These are phyloP conservation scores for Geum urbanum DNA, from an alignment of 306 rosid genomes.

Conservation along the genomic window DNA sequence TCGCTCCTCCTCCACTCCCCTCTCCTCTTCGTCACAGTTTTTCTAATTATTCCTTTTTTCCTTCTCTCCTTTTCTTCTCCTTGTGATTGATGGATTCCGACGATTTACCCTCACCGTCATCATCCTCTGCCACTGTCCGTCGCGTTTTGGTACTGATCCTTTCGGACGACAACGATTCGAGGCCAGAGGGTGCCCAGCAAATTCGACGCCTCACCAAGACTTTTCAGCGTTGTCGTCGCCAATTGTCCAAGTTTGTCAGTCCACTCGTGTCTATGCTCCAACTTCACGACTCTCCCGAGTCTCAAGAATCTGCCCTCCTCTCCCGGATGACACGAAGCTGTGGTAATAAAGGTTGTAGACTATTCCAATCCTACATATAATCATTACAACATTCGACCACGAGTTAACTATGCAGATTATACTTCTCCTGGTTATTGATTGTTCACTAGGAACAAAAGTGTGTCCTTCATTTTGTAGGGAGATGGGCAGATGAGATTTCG, in stretches of 20 bases:
- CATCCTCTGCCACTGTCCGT: slow-evolving; percentile 47
- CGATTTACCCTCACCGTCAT: slow-evolving; percentile 18
- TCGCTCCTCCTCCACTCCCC: neutral
- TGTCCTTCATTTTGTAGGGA: slow-evolving; percentile 7
- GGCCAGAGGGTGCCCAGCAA: slow-evolving; percentile 69
- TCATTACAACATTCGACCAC: slow-evolving; percentile 71
- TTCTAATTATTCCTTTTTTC: neutral
- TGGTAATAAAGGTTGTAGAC: slow-evolving; percentile 90
- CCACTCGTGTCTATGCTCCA: slow-evolving; percentile 33
- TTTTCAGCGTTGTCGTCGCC: slow-evolving; percentile 84
- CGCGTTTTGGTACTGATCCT: slow-evolving; percentile 59
- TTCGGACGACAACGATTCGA: slow-evolving; percentile 51
- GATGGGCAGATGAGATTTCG: neutral
- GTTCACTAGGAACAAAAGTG: slow-evolving; percentile 11
- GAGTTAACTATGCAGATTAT: slow-evolving; percentile 57
- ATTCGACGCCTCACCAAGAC: slow-evolving; percentile 87
- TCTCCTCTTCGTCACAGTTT: slow-evolving; percentile 16
- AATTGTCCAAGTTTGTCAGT: slow-evolving; percentile 43
- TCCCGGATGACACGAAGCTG: slow-evolving; percentile 83
- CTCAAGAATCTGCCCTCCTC: slow-evolving; percentile 70
- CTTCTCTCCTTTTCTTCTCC: neutral
- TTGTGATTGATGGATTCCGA: slow-evolving; percentile 24
- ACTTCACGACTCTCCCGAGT: slow-evolving; percentile 57
- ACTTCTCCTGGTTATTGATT: slow-evolving; percentile 52
- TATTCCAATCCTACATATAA: slow-evolving; percentile 63